Evolutionary conservation across 768 basidiomycete genomes (phyloP), one percentile per base, ranked within the genome.

Genomic region (Lactarius hengduanensis): DNA sequence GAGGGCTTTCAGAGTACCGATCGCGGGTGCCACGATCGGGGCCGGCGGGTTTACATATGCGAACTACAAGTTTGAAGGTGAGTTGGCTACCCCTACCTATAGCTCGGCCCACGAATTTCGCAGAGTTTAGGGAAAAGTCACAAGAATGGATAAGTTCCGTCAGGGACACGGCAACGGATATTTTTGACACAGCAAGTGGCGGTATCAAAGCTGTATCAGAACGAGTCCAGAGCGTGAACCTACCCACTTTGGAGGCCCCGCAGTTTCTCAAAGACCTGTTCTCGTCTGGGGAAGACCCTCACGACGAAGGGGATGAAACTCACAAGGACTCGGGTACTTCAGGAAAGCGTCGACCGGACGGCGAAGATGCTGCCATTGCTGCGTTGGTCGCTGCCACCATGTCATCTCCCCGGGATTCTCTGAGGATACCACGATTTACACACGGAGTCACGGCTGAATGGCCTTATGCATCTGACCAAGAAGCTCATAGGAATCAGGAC

Each of bases 31-130:
- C 41, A 93, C 93, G 1, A 84, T 96, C 30, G 96, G 96, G 4
- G 95, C 91, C 0, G 96, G 96, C 11, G 89, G 93, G 0, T 79
- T 96, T 64, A 93, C 92, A 5, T 98, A 97, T 77, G 96, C 94
- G 26, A 95, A 96, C 76, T 96, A 96, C 81, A 95, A 95, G 79
- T 89, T 96, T 72, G 96, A 98, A 80, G 93, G 96, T 94, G 67
- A 70, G 83, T 77, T 40, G 62, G 0, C 9, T 53, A 40, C 61
- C 32, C 59, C 9, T 13, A n/a, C 11, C 32, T 36, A 20, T 28
- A 15, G 18, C 43, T 16, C 41, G 61, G 28, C 67, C 30, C 20
- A 22, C 26, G 38, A 22, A 55, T 30, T 62, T 58, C 15, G 8
- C 61, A 94, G 92, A 94, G 75, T 81, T 93, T 72, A 81, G 85